Percentiles rank a stretch among this genome's conserved stretches.
Evolutionary conservation across 1,139 yeast species (phyloP).

Genomic region (Citeromyces hawaiiensis): DNA sequence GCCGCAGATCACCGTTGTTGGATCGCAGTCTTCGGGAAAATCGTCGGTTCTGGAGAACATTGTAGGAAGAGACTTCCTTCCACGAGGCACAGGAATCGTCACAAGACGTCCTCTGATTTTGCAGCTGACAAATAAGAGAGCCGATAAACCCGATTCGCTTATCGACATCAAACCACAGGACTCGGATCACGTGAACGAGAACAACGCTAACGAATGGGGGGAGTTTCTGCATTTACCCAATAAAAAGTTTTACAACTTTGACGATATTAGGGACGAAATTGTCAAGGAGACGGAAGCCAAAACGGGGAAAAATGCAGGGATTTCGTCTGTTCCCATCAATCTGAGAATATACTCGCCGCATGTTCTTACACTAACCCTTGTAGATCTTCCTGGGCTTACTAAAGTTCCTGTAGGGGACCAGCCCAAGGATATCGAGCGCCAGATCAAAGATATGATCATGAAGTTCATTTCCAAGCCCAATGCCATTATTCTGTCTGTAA

Average conservation of each 20-base stretch:
- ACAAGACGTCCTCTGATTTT: conserved; percentile 86
- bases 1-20: conserved; percentile 94
- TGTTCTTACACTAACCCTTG: conserved; percentile 87
- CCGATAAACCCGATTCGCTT: conserved; percentile 15
- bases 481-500: conserved; percentile 89
- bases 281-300: conserved; percentile 89
- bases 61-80: conserved; percentile 90
- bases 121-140: conserved; percentile 65
- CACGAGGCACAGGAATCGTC: conserved; percentile 93
- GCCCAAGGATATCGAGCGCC: conserved; percentile 93
- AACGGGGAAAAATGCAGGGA: conserved; percentile 88
- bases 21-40: conserved; percentile 91
- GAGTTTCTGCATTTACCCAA: conserved; percentile 91
- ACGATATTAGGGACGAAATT: conserved; percentile 83
- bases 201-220: conserved; percentile 94
- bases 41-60: conserved; percentile 89
- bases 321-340: conserved; percentile 86
- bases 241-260: conserved; percentile 78
- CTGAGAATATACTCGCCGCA: conserved; percentile 92
- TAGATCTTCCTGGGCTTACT: conserved; percentile 94
- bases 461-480: conserved; percentile 92
- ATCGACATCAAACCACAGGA: conserved; percentile 22
- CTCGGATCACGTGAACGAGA: conserved; percentile 42
- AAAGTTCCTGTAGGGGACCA: conserved; percentile 99
- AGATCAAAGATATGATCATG: conserved; percentile 88